Percentiles rank a stretch among this genome's conserved stretches.
phyloP scores from a whole-genome alignment of 768 basidiomycete genomes.

The Boletus bicolor region DNA sequence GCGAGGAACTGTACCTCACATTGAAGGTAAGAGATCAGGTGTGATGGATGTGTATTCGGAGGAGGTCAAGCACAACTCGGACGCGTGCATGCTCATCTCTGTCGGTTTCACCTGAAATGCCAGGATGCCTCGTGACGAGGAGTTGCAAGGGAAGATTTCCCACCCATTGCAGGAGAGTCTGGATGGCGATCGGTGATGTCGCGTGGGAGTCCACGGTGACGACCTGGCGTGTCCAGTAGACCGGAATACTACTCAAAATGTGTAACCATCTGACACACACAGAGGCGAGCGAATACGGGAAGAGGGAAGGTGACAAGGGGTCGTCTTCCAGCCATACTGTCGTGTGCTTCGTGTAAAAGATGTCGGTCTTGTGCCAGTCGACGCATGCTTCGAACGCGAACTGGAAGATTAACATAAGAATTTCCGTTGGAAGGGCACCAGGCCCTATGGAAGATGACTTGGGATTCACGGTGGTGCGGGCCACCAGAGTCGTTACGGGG shows the following conservation, averaged over 20 bases:
- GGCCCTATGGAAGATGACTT: not conserved
- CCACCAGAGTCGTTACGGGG: no score
- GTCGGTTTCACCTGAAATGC: not conserved
- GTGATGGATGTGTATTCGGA: not conserved
- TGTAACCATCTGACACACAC: constrained; percentile 18
- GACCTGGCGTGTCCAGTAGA: constrained; percentile 19
- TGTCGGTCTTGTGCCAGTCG: not conserved
- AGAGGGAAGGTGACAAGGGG: constrained; percentile 6
- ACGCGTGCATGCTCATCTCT: not conserved
- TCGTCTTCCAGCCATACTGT: constrained; percentile 10
- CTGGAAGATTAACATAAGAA: constrained; percentile 3
- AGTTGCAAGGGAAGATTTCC: constrained; percentile 2
- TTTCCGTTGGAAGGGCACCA: constrained; percentile 3
- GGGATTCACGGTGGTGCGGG: not conserved
- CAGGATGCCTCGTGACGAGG: not conserved
- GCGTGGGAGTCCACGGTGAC: constrained; percentile 12
- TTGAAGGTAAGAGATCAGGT: constrained; percentile 3
- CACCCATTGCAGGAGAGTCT: not conserved
- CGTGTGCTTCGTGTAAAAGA: not conserved
- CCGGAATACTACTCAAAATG: constrained; percentile 8
- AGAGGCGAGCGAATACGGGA: constrained; percentile 10
- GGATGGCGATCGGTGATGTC: not conserved
- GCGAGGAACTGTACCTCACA: not conserved
- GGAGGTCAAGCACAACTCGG: not conserved
- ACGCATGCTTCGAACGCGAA: constrained; percentile 4